Conservation (phyloP, 805 yeast genomes). For the Hanseniaspora valbyensis region DNA sequence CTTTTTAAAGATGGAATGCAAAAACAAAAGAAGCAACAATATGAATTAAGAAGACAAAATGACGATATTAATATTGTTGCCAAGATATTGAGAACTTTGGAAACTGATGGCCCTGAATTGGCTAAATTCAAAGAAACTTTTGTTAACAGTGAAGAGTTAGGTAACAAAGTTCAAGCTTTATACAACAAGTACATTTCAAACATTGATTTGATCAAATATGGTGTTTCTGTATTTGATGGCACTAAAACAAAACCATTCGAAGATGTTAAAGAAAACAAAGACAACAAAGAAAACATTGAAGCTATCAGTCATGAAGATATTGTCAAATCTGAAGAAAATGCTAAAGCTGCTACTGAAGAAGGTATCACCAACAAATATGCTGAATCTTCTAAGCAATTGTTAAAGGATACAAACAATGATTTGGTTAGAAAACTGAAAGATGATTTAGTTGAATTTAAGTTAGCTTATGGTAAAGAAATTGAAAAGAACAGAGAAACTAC, state of each 20-base stretch:
- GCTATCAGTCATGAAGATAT: constrained; percentile 19
- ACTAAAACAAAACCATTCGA: neutral
- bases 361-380: constrained; percentile 17
- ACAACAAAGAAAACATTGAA: constrained; percentile 20
- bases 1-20: constrained; percentile 32
- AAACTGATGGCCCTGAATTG: constrained; percentile 22
- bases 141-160: constrained; percentile 22
- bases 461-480: constrained; percentile 26
- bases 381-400: constrained; percentile 6
- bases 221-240: neutral
- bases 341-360: constrained; percentile 20
- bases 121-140: constrained; percentile 22
- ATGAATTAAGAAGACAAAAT: constrained; percentile 17
- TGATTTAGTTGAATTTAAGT: constrained; percentile 22
- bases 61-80: constrained; percentile 28
- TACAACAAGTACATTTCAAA: constrained; percentile 14
- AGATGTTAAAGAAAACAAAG: constrained; percentile 21
- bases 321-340: constrained; percentile 17
- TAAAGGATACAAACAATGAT: constrained; percentile 19
- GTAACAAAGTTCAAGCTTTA: constrained; percentile 21
- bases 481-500: constrained; percentile 20
- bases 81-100: constrained; percentile 20
- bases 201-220: constrained; percentile 2
- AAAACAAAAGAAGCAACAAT: constrained; percentile 32
- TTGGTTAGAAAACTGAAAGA: constrained; percentile 23